Evolutionary conservation across 495 filamentous ascomycete species (phyloP).

Genomic region (Penicillium parvum): DNA sequence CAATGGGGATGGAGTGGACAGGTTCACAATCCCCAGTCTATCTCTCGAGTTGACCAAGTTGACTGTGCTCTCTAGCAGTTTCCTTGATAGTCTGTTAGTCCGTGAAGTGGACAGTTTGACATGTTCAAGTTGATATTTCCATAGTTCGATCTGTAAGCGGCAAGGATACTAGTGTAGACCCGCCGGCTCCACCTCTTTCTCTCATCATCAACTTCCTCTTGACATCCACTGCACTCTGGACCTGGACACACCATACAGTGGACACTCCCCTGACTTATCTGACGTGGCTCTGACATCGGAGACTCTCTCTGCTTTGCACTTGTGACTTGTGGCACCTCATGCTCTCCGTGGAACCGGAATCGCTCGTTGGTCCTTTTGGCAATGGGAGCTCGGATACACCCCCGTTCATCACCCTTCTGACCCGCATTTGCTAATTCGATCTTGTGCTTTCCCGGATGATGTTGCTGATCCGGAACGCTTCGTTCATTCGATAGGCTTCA

Average conservation of each 20-base stretch:
- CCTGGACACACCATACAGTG: neutral
- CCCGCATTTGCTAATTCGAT: neutral
- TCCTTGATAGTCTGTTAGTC: no score
- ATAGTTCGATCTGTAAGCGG: no score
- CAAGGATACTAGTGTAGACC: no score
- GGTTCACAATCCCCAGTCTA: slow-evolving; percentile 1
- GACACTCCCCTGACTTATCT: neutral
- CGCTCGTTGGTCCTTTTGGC: slow-evolving; percentile 14
- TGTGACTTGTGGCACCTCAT: slow-evolving; percentile 24
- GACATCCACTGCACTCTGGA: no score
- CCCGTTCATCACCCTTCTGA: slow-evolving; percentile 7
- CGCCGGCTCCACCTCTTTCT: no score
- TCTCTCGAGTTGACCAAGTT: neutral
- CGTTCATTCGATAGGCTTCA: slow-evolving; percentile 9
- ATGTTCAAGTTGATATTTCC: no score
- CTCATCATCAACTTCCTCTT: no score
- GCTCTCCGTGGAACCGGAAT: slow-evolving; percentile 20
- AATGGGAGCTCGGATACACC: slow-evolving; percentile 16
- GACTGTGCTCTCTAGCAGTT: neutral
- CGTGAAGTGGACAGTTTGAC: no score
- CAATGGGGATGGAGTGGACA: slow-evolving; percentile 4
- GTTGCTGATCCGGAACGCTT: slow-evolving; percentile 15
- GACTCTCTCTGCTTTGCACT: neutral
- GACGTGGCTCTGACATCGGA: neutral
- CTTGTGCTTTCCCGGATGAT: neutral